Conservation (phyloP, 2,329 filamentous ascomycete species). For the Aspergillus uvarum region DNA sequence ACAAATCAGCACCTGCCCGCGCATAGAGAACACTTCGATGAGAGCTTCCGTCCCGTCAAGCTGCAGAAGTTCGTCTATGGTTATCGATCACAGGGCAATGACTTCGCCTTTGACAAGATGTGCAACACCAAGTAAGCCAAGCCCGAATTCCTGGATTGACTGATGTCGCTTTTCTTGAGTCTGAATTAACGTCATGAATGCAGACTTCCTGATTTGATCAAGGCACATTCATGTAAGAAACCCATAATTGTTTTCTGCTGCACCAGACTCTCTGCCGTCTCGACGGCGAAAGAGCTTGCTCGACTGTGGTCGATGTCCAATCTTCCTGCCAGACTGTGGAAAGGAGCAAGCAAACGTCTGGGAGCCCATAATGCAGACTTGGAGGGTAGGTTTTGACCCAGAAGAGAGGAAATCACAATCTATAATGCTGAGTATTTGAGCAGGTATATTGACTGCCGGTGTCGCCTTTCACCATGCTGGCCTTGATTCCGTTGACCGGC, state of each 20-base stretch:
- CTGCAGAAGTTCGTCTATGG: slow-evolving; percentile 76
- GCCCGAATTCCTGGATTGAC: no score
- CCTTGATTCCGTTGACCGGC: slow-evolving; percentile 63
- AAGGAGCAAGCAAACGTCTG: slow-evolving; percentile 53
- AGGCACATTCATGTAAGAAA: slow-evolving; percentile 66
- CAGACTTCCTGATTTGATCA: slow-evolving; percentile 66
- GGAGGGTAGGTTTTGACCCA: slow-evolving; percentile 46
- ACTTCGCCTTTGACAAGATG: slow-evolving; percentile 73
- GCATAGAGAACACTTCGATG: slow-evolving; percentile 67
- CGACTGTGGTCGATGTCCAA: slow-evolving; percentile 61
- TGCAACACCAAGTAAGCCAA: slow-evolving; percentile 59
- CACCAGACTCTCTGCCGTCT: slow-evolving; percentile 68
- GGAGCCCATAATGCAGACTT: slow-evolving; percentile 61
- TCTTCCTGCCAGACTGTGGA: slow-evolving; percentile 62
- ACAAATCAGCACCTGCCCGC: slow-evolving; percentile 63
- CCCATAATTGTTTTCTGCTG: slow-evolving; percentile 83
- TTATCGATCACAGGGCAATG: slow-evolving; percentile 63
- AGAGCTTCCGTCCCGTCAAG: slow-evolving; percentile 76
- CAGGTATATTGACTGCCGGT: slow-evolving; percentile 54
- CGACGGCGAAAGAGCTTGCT: slow-evolving; percentile 66
- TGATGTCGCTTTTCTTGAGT: not conserved
- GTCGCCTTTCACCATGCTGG: slow-evolving; percentile 84
- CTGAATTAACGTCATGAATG: slow-evolving; percentile 4
- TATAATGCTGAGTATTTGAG: slow-evolving; percentile 13
- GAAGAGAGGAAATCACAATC: not conserved